Base-by-base conservation (phyloP, 768 basidiomycete genomes). In the Amanita thiersii region DNA sequence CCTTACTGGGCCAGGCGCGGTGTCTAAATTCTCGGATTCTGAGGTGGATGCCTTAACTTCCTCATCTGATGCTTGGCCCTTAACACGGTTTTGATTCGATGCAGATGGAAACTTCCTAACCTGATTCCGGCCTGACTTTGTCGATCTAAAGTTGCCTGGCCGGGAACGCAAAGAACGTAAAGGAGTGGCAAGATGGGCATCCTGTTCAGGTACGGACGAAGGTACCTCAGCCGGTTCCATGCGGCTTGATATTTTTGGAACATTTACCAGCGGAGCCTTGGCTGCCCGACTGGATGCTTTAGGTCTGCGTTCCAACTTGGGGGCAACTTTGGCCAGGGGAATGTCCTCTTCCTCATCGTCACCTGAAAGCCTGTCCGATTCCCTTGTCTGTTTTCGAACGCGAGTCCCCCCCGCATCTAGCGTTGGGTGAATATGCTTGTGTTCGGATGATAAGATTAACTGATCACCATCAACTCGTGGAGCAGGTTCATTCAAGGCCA, bases 161-260 rank as follows among this genome's bases (percentile, higher is more conserved):
- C 37, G 30, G 3, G 33, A 35, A 34, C 40, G 42, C 18, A n/a
- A 33, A 20, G 10, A 14, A 28, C 42, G 42, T 25, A 28, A 6
- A 19, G 6, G 33, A 18, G 25, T 54, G 25, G 39, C 48, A 49
- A 51, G 24, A 54, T 51, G 31, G 44, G 34, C 38, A 45, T 77
- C 74, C 52, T 80, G 72, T 28, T 72, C 70, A 2, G 79, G 77
- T 32, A 75, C 60, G 12, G 81, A 84, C 0, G 79, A 80, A 4
- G 79, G 79, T 9, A 81, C 56, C 40, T 68, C 60, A 6, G 51
- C 53, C 34, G 43, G 52, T 43, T 69, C 67, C 55, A 17, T n/a
- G n/a, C 25, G 44, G 30, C 12, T 25, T 10, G 14, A 4, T 26
- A n/a, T 23, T 23, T 25, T 43, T 20, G 37, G 29, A 26, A 37